phyloP scores from a whole-genome alignment of 1,284 basidiomycete genomes.

The Pseudozyma thailandica region DNA sequence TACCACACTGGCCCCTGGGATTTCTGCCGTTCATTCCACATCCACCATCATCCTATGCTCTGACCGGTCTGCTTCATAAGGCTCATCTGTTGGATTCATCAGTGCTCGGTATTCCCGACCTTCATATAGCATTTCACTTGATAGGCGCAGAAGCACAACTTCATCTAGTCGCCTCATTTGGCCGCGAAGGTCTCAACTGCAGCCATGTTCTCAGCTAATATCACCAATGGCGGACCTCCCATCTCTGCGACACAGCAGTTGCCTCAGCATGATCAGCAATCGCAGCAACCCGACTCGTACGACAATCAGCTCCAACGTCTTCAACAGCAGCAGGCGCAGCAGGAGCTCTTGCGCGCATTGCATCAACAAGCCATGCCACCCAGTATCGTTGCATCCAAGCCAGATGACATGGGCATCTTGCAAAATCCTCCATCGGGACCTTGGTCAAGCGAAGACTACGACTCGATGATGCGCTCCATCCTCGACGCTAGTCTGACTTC shows the following conservation, averaged over 20 bases:
- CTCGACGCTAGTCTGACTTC: slow-evolving; percentile 34
- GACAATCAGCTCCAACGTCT: slow-evolving; percentile 19
- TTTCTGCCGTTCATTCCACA: not conserved
- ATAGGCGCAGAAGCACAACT: no score
- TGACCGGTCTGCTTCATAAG: no score
- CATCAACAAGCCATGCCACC: slow-evolving; percentile 35
- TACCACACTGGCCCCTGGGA: not conserved
- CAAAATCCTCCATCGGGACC: slow-evolving; percentile 34
- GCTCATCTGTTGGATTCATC: no score
- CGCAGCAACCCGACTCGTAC: slow-evolving; percentile 13
- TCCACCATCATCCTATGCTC: no score
- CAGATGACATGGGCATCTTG: slow-evolving; percentile 13
- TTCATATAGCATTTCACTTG: no score
- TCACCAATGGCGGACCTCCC: slow-evolving; percentile 8
- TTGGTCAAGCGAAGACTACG: slow-evolving; percentile 50
- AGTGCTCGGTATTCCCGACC: no score
- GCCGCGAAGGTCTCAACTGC: not conserved
- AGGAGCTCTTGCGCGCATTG: slow-evolving; percentile 23
- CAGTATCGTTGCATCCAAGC: slow-evolving; percentile 29
- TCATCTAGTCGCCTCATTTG: not conserved
- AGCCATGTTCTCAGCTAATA: slow-evolving; percentile 13
- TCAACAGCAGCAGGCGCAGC: slow-evolving; percentile 37
- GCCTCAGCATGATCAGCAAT: slow-evolving; percentile 12
- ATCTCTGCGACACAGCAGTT: slow-evolving; percentile 32
- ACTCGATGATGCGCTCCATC: slow-evolving; percentile 49